A percentile compares a stretch with the other conserved stretches of the same genome.
Conservation (phyloP, 129 eudicot genomes). For the Daucus carota region DH1_v3.0 NC_030388.2:12164001-12164500, state of each 20-base stretch:
- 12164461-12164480: no score
- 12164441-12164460: no score
- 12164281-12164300: not conserved
- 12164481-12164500: no score
- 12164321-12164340: not conserved
- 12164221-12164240: not conserved
- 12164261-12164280: not conserved
- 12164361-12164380: no score
- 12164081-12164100: not conserved
- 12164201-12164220: not conserved
- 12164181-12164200: not conserved
- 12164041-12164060: not conserved
- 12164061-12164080: not conserved
- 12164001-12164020: not conserved
- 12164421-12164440: no score
- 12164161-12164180: not conserved
- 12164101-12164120: not conserved
- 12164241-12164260: not conserved
- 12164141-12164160: not conserved
- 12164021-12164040: not conserved
- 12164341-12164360: not conserved
- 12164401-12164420: no score
- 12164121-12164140: no score
- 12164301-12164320: not conserved
- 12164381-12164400: no score